Evolutionary conservation across 257 asterid genomes (phyloP).

Genomic region (Ligustrum vulgare): DNA sequence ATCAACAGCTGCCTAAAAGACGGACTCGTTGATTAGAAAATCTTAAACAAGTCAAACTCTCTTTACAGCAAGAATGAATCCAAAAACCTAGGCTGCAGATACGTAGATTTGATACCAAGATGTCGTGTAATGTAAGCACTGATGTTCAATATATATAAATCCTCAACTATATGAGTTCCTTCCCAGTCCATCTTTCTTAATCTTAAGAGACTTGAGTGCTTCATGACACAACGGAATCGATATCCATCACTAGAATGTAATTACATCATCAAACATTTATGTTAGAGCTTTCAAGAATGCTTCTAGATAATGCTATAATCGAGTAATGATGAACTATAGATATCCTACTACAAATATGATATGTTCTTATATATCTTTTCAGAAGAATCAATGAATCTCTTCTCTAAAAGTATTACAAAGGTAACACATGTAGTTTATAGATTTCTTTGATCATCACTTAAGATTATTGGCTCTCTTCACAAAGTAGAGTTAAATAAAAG

Average conservation of each 20-base stretch:
- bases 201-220: conserved; percentile 65
- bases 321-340: neutral
- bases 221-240: conserved; percentile 87
- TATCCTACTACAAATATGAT: neutral
- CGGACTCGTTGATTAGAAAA: conserved; percentile 6
- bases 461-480: neutral
- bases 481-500: neutral
- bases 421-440: neutral
- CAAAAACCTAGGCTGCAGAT: conserved; percentile 85
- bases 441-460: neutral
- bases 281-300: conserved; percentile 7
- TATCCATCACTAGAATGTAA: conserved; percentile 62
- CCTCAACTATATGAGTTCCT: conserved; percentile 67
- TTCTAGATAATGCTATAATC: neutral
- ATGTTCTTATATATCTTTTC: neutral
- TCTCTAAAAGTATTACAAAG: neutral
- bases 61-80: conserved; percentile 5
- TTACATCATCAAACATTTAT: conserved; percentile 3
- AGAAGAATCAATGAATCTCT: neutral
- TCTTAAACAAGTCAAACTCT: conserved; percentile 1
- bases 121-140: conserved; percentile 92
- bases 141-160: conserved; percentile 68
- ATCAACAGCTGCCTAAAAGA: conserved; percentile 79
- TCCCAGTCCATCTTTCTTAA: conserved; percentile 69
- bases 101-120: conserved; percentile 92